phyloP scores from a whole-genome alignment of 305 asterid species.

The Fraxinus platypoda region DNA sequence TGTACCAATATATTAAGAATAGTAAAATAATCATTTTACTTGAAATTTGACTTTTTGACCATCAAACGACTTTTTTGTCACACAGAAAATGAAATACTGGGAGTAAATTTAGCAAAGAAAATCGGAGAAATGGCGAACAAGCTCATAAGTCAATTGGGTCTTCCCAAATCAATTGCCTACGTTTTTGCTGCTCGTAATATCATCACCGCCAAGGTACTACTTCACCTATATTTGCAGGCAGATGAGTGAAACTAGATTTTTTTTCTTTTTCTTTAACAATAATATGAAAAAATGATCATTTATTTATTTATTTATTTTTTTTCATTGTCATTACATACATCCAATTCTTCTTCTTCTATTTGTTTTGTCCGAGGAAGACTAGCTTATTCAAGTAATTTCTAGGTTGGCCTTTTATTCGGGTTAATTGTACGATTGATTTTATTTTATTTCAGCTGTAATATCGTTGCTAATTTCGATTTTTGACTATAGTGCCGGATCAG shows the following conservation, averaged over 20 bases:
- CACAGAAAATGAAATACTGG: neutral
- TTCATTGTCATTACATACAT: neutral
- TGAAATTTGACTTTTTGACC: no score
- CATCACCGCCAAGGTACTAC: constrained; percentile 65
- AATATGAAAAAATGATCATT: neutral
- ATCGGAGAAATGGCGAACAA: constrained; percentile 65
- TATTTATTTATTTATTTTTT: neutral
- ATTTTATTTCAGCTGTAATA: neutral
- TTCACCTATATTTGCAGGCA: neutral
- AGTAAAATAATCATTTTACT: no score
- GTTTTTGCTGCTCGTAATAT: constrained; percentile 73
- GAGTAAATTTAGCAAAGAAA: neutral
- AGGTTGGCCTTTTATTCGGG: neutral
- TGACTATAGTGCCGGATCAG: neutral
- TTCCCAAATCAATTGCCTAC: constrained; percentile 60
- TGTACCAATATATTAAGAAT: no score
- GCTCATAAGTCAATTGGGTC: constrained; percentile 70
- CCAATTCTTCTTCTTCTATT: neutral
- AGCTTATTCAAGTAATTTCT: neutral
- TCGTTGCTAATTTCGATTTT: neutral
- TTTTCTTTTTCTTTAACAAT: neutral
- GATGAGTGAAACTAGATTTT: neutral
- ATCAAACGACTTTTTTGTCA: no score
- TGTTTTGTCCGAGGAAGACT: neutral
- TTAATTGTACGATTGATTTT: neutral